Evolutionary conservation across 106 monocot species (phyloP).

Genomic region (Xerophyta viscosa): DNA sequence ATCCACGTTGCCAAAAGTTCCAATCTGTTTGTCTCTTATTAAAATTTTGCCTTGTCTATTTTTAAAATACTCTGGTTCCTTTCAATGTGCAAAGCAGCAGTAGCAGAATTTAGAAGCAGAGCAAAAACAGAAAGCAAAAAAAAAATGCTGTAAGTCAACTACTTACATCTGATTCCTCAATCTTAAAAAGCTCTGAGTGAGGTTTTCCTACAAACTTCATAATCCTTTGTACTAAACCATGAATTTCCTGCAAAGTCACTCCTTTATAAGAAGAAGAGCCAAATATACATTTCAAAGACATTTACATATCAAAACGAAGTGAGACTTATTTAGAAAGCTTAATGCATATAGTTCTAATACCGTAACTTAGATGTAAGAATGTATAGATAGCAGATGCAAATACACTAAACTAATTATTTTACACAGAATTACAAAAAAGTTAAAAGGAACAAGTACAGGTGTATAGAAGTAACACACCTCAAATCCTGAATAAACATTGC

Average conservation of each 20-base stretch:
- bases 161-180: conserved; percentile 4
- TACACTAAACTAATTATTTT: too few relatives aligned
- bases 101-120: neutral
- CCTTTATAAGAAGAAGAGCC: too few relatives aligned
- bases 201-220: neutral
- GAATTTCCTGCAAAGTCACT: conserved; percentile 1
- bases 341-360: too few relatives aligned
- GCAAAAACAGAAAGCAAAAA: neutral
- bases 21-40: neutral
- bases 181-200: neutral
- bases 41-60: neutral
- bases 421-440: too few relatives aligned
- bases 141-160: neutral
- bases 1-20: neutral
- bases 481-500: conserved; percentile 64
- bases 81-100: neutral
- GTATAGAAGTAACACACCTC: too few relatives aligned
- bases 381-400: too few relatives aligned
- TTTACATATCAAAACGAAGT: too few relatives aligned
- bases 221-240: neutral
- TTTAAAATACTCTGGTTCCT: neutral
- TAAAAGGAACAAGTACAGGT: too few relatives aligned
- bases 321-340: too few relatives aligned
- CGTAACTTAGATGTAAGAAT: too few relatives aligned
- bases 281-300: too few relatives aligned